Evolutionary conservation across 1,139 yeast genomes (phyloP), one percentile per base, ranked within the genome.

Genomic region (Debaryomyces robertsiae): DNA sequence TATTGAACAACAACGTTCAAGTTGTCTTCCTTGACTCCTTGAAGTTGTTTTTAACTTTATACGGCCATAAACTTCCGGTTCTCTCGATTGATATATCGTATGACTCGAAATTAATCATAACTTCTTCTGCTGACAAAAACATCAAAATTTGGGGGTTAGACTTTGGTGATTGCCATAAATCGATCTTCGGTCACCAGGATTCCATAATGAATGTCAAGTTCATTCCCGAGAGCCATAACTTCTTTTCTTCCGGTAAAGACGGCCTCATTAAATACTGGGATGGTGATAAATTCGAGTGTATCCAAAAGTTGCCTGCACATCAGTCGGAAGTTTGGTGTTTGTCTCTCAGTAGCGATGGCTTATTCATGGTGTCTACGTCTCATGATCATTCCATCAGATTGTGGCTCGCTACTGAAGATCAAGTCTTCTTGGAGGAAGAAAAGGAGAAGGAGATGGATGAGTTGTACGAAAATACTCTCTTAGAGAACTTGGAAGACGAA

Each of bases 91-190:
- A 93, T 60, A 90, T 93, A 30, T 86, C 98, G 1, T 73, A 66
- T 50, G 99, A 93, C 60, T 83, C 93, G 30, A 93, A 93, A 60
- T 64, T 93, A 52, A 76, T 93, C 41, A 82, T 91, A 41, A 88
- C 98, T 0, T 87, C 96, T 5, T 89, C 97, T 1, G 98, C 98
- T 0, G 99, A 93, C 65, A 93, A 93, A 63, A 93, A 93, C 63
- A 88, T 93, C 58, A 90, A 94, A 63, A 85, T 93, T 44, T 93
- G 99, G 99, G 99, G 99, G 37, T 70, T 94, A 46, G 98, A 93
- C 62, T 93, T 93, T 61, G 99, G 99, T 63, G 99, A 93, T 64
- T 93, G 98, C 70, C 98, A 93, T 64, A 85, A 84, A 61, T 91
- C 98, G 3, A 81, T 93, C 25, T 93, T 94, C 62, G 99, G 95